Conservation (phyloP, 2,329 filamentous ascomycete species). For the Aspergillus nomiae region DNA sequence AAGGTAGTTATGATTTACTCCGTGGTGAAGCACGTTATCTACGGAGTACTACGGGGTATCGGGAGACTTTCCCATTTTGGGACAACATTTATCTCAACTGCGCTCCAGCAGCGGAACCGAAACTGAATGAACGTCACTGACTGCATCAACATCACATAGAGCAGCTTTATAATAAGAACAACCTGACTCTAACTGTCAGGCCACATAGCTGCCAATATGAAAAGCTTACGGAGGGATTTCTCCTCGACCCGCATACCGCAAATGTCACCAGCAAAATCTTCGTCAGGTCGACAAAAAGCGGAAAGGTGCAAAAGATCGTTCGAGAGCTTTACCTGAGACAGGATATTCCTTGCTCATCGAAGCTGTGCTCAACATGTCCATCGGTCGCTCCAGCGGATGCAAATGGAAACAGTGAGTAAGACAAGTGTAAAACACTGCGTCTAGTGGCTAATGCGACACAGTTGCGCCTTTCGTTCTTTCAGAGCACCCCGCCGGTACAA, state of each 20-base stretch:
- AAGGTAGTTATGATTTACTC: neutral
- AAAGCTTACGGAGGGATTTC: slow-evolving; percentile 62
- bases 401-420: slow-evolving; percentile 65
- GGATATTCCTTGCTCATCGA: slow-evolving; percentile 96
- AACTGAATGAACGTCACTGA: slow-evolving; percentile 18
- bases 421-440: slow-evolving; percentile 4
- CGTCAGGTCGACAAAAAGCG: slow-evolving; percentile 88
- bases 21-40: slow-evolving; percentile 4
- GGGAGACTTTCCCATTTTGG: slow-evolving; percentile 29
- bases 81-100: slow-evolving; percentile 13
- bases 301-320: slow-evolving; percentile 98
- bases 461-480: slow-evolving; percentile 85
- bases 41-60: slow-evolving; percentile 7
- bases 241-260: slow-evolving; percentile 57
- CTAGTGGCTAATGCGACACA: slow-evolving; percentile 42
- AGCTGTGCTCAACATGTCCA: slow-evolving; percentile 77
- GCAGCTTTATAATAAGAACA: slow-evolving; percentile 9
- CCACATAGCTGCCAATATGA: slow-evolving; percentile 48
- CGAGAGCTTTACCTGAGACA: slow-evolving; percentile 92
- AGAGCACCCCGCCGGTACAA: slow-evolving; percentile 81
- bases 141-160: slow-evolving; percentile 23
- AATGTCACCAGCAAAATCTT: slow-evolving; percentile 96
- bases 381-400: slow-evolving; percentile 77
- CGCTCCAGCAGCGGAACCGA: slow-evolving; percentile 16
- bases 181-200: slow-evolving; percentile 13